phyloP scores from a whole-genome alignment of 2,329 filamentous ascomycete genomes.

The Alternaria incomplexa region DNA sequence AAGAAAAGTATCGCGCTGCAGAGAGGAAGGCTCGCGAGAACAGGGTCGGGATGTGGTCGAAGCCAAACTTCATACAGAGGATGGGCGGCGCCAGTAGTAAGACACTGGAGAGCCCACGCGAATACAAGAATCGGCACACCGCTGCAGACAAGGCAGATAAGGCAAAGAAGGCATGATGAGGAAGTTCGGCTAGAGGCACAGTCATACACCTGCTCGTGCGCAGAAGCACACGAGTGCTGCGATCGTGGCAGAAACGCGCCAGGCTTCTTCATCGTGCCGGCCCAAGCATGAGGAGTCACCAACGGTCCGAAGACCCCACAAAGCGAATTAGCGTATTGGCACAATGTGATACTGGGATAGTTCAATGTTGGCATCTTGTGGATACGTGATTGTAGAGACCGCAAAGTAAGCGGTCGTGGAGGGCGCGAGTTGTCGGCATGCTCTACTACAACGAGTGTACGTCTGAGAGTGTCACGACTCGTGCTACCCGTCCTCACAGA shows the following conservation, averaged over 20 bases:
- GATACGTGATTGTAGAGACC: neutral
- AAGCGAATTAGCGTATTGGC: conserved; percentile 2
- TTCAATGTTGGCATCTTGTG: neutral
- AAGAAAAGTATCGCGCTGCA: conserved; percentile 69
- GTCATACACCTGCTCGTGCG: neutral
- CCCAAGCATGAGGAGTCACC: conserved; percentile 1
- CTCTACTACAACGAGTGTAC: neutral
- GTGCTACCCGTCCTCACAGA: neutral
- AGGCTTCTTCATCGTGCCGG: conserved; percentile 1
- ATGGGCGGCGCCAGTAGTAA: conserved; percentile 58
- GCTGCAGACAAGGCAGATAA: conserved; percentile 51
- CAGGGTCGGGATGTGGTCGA: conserved; percentile 70
- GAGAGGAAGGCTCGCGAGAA: conserved; percentile 60
- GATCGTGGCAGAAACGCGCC: conserved; percentile 5
- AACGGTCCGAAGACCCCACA: conserved; percentile 12
- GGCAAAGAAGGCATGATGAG: conserved; percentile 41
- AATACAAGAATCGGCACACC: conserved; percentile 75
- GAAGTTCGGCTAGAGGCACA: neutral
- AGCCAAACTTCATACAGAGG: conserved; percentile 48
- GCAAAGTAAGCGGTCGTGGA: neutral
- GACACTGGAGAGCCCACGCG: conserved; percentile 78
- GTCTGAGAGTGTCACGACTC: neutral
- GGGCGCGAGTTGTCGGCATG: neutral
- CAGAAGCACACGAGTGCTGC: neutral
- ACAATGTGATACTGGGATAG: neutral